Evolutionary conservation across 768 basidiomycete genomes (phyloP).

Genomic region (Phallus indusiatus): DNA sequence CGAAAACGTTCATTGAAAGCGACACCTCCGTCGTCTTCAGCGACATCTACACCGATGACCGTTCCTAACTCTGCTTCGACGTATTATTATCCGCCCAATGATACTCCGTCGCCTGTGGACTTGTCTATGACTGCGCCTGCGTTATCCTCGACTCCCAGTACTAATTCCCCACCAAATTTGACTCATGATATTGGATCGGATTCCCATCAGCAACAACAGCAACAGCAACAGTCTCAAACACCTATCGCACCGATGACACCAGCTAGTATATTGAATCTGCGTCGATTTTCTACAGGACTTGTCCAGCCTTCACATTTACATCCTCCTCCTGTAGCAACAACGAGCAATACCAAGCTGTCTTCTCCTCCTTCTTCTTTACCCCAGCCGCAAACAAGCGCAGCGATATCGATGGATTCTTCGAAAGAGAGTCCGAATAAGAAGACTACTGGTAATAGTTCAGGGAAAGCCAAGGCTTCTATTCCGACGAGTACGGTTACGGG

Average conservation of each 20-base stretch:
- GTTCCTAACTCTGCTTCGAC: constrained; percentile 14
- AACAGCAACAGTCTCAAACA: constrained; percentile 19
- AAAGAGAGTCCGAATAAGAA: constrained; percentile 7
- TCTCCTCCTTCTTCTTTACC: constrained; percentile 16
- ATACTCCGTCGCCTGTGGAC: constrained; percentile 84
- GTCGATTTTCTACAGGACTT: constrained; percentile 40
- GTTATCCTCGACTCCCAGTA: constrained; percentile 24
- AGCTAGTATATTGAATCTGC: constrained; percentile 86
- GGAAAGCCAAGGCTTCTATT: background rate
- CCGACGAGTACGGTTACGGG: constrained; percentile 1
- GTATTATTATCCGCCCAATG: constrained; percentile 17
- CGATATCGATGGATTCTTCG: constrained; percentile 5
- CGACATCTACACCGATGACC: constrained; percentile 23
- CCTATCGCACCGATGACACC: constrained; percentile 72
- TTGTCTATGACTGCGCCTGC: constrained; percentile 84
- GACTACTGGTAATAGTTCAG: background rate
- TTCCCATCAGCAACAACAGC: background rate
- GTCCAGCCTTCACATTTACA: constrained; percentile 23
- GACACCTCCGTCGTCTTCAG: constrained; percentile 20
- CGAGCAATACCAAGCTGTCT: constrained; percentile 19
- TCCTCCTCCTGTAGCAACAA: background rate
- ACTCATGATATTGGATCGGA: background rate
- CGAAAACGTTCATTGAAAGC: constrained; percentile 33
- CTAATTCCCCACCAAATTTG: constrained; percentile 14
- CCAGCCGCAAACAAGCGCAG: no score